Evolutionary conservation across 805 yeast genomes (phyloP), one percentile per base, ranked within the genome.

Genomic region (Yueomyces sinensis): DNA sequence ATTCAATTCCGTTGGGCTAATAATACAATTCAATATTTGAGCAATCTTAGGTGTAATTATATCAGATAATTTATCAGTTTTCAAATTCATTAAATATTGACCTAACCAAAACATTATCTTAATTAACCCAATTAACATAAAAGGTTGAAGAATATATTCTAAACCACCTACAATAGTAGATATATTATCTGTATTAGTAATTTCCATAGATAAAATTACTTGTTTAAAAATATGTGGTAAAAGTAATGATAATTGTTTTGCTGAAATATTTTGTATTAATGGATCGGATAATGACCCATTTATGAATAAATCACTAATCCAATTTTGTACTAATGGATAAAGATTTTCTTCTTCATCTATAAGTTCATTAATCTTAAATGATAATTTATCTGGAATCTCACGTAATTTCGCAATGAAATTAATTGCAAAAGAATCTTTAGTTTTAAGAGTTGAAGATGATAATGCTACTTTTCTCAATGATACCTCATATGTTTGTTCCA

Each of bases 241-340:
- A 24, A 87, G 56, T 27, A 66, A 65, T 40, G 80, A 70, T 34
- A 81, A 71, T 37, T 82, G 87, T 43, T 72, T 71, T 14, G 79
- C 69, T 5, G 76, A 64, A 1, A 82, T 71, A 9, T 74, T 63
- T 43, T 76, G 70, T 48, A 87, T 72, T 40, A 86, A 58, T 30
- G 81, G 87, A 55, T 89, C 96, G 0, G 94, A 77, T 27, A 87
- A 72, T 3, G 95, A 94, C 27, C 77, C 78, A 23, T 82, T 75
- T 41, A 83, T 87, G 56, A 82, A 86, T 29, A 89, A 55, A 1
- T 91, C 87, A 19, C 69, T 60, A 31, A 81, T 70, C 97, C 97
- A 89, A 17, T 73, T 79, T 30, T 72, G 70, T 14, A 77, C 56
- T 9, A 59, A 17, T 49, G 41, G 36, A 58, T 47, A 20, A 42